phyloP scores from a whole-genome alignment of 2,329 filamentous ascomycete species.

The Rhinocladiella similis region DNA sequence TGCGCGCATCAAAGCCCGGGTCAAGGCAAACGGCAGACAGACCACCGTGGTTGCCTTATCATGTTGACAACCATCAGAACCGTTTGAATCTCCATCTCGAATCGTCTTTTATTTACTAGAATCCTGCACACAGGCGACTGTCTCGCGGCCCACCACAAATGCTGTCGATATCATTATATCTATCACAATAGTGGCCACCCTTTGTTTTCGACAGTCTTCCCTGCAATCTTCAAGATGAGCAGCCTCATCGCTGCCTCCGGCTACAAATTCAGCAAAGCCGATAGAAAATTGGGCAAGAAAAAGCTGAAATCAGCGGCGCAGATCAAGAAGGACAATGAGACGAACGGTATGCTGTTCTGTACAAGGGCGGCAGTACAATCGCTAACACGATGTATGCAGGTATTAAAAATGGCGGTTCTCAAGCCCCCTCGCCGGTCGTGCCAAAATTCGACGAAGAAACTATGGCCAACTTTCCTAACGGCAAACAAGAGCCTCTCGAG shows the following conservation, averaged over 20 bases:
- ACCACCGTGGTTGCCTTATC: too few species aligned
- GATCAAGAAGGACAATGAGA: conserved; percentile 37
- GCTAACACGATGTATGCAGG: conserved; percentile 1
- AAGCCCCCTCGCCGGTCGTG: conserved; percentile 42
- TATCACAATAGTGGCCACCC: background rate
- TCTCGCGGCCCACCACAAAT: background rate
- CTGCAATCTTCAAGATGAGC: background rate
- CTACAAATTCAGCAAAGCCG: conserved; percentile 47
- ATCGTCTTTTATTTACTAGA: too few species aligned
- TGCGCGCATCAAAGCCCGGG: too few species aligned
- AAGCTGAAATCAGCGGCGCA: conserved; percentile 41
- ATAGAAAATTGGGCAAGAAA: conserved; percentile 45
- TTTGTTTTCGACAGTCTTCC: background rate
- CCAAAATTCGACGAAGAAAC: conserved; percentile 70
- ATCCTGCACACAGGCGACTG: too few species aligned
- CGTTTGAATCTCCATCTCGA: too few species aligned
- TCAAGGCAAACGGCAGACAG: too few species aligned
- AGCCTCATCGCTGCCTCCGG: conserved; percentile 47
- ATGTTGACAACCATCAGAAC: too few species aligned
- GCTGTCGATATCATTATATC: background rate
- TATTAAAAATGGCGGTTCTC: conserved; percentile 32
- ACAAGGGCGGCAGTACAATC: background rate
- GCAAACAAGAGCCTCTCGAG: conserved; percentile 51
- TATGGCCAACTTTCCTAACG: conserved; percentile 76
- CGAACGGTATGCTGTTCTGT: conserved; percentile 29